These are phyloP conservation scores for Yamadazyma epiphylla DNA, from an alignment of 1,139 yeast genomes.

Conservation along the genomic window DNA sequence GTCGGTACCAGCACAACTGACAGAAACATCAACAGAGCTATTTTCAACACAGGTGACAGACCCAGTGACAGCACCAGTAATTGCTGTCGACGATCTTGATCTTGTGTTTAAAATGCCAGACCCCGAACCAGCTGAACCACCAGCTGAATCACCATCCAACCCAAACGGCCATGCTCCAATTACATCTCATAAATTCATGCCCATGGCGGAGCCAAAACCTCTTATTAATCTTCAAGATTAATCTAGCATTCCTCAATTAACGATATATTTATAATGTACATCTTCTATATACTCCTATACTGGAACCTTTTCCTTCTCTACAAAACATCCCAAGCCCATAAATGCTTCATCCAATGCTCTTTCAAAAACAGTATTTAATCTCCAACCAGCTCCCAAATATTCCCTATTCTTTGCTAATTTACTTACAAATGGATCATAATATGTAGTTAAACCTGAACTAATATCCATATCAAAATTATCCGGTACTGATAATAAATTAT, in stretches of 20 bases:
- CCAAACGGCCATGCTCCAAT: constrained; percentile 9
- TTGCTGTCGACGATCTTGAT: constrained; percentile 10
- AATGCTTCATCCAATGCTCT: constrained; percentile 86
- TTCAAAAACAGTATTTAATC: constrained; percentile 62
- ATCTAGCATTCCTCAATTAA: constrained; percentile 1
- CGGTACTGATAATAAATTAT: constrained; percentile 26
- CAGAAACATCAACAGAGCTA: too few species aligned
- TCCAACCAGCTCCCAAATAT: constrained; percentile 84
- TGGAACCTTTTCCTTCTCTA: constrained; percentile 58
- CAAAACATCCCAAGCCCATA: constrained; percentile 79
- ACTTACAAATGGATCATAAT: constrained; percentile 44
- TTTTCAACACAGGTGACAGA: too few species aligned
- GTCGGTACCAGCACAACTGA: not conserved
- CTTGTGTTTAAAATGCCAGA: constrained; percentile 7
- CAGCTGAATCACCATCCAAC: constrained; percentile 17
- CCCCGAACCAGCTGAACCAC: constrained; percentile 12
- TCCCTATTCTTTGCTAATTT: constrained; percentile 62
- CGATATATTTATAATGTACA: too few species aligned
- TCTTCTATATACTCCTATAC: not conserved
- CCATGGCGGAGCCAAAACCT: constrained; percentile 13
- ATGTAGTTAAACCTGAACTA: constrained; percentile 55
- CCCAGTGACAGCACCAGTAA: too few species aligned
- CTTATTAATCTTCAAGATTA: constrained; percentile 9
- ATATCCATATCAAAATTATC: constrained; percentile 38
- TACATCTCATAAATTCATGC: constrained; percentile 10